These are phyloP conservation scores for Colletotrichum acutatum DNA, from an alignment of 2,329 filamentous ascomycete species.

Conservation along the genomic window DNA sequence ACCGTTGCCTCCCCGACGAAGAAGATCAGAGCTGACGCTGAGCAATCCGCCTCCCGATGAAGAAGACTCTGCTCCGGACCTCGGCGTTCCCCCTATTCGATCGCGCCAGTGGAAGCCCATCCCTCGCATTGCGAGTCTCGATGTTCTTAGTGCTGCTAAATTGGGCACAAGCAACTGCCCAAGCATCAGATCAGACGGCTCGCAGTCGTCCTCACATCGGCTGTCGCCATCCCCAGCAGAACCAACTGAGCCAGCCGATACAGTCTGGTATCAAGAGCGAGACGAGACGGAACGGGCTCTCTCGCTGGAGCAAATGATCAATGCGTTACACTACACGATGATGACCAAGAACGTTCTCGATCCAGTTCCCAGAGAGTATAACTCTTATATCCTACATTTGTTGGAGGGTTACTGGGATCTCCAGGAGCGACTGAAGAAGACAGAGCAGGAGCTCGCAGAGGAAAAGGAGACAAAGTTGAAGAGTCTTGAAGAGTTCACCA, in stretches of 20 bases:
- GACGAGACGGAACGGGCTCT: conserved; percentile 52
- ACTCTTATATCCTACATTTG: conserved; percentile 52
- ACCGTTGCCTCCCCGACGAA: not conserved
- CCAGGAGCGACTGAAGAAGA: conserved; percentile 37
- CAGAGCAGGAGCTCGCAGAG: conserved; percentile 25
- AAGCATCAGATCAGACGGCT: conserved; percentile 15
- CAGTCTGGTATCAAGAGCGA: conserved; percentile 13
- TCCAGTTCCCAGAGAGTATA: conserved; percentile 53
- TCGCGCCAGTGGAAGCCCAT: conserved; percentile 1
- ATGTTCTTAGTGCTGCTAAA: not conserved
- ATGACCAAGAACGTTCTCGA: conserved; percentile 49
- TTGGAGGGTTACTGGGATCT: conserved; percentile 49
- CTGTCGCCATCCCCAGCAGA: not conserved
- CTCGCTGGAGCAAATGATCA: conserved; percentile 55
- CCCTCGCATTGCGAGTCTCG: conserved; percentile 21
- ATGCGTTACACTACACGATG: conserved; percentile 53
- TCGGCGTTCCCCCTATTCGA: not conserved
- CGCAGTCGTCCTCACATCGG: not conserved
- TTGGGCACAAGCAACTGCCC: not conserved
- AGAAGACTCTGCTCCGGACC: not conserved
- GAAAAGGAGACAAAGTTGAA: conserved; percentile 36
- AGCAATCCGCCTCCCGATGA: not conserved
- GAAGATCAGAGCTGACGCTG: not conserved
- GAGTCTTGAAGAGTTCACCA: conserved; percentile 47
- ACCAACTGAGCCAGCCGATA: not conserved